Conservation (phyloP, 495 filamentous ascomycete genomes). For the Penicillium tannophilum region DNA sequence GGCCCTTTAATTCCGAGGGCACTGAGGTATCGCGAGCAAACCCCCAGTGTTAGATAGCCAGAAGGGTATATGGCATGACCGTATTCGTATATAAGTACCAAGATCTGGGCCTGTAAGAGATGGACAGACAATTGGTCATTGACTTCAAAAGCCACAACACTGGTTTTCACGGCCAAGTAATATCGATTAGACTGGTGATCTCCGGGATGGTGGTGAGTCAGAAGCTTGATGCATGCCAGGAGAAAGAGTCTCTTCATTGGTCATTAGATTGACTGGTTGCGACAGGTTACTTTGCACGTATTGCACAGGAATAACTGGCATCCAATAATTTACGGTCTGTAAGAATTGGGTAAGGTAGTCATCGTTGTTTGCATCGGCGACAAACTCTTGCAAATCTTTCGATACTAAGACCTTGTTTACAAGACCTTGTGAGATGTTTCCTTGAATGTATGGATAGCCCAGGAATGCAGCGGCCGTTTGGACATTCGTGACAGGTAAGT, state of each 20-base stretch:
- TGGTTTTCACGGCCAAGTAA: slow-evolving; percentile 15
- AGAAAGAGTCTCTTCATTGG: slow-evolving; percentile 10
- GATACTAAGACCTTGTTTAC: background rate
- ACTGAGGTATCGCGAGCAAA: slow-evolving; percentile 13
- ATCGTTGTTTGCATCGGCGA: background rate
- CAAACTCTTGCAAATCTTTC: slow-evolving; percentile 1
- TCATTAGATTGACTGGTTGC: slow-evolving; percentile 1
- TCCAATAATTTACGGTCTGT: slow-evolving; percentile 5
- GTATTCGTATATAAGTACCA: slow-evolving; percentile 19
- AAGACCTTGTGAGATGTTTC: background rate
- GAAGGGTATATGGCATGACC: slow-evolving; percentile 19
- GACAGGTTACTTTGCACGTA: slow-evolving; percentile 4
- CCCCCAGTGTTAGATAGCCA: slow-evolving; percentile 16
- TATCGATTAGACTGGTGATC: slow-evolving; percentile 5
- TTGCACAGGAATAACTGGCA: slow-evolving; percentile 13
- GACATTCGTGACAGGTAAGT: background rate
- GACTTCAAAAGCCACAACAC: slow-evolving; percentile 11
- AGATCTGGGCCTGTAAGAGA: slow-evolving; percentile 14
- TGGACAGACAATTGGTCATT: slow-evolving; percentile 14
- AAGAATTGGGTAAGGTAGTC: background rate
- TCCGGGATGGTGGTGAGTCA: background rate
- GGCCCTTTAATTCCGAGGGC: slow-evolving; percentile 6
- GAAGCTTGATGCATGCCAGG: slow-evolving; percentile 16
- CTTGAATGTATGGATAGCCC: slow-evolving; percentile 6
- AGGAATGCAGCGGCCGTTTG: slow-evolving; percentile 14